Evolutionary conservation across 2,329 filamentous ascomycete genomes (phyloP).

Genomic region (Graphilbum fragrans): DNA sequence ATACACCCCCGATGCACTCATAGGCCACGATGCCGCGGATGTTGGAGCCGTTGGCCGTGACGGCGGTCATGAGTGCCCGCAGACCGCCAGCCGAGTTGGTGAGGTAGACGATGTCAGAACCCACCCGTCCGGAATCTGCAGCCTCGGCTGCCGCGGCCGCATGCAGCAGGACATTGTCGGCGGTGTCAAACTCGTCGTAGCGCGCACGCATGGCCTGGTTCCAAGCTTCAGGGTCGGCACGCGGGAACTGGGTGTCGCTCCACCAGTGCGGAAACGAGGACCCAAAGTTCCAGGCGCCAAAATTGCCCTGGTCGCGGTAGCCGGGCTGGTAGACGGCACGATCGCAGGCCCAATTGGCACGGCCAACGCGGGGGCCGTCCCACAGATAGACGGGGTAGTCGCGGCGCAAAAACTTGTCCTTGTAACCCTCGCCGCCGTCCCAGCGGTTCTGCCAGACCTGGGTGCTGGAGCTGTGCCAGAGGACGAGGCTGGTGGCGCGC

Average conservation of each 20-base stretch:
- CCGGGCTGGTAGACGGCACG: slow-evolving; percentile 15
- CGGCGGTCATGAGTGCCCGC: slow-evolving; percentile 19
- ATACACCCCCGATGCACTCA: slow-evolving; percentile 16
- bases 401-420: slow-evolving; percentile 23
- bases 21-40: slow-evolving; percentile 22
- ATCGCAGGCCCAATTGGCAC: slow-evolving; percentile 24
- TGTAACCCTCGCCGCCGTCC: slow-evolving; percentile 25
- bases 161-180: slow-evolving; percentile 19
- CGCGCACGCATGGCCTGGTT: slow-evolving; percentile 20
- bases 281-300: slow-evolving; percentile 19
- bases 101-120: slow-evolving; percentile 18
- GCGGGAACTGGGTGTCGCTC: slow-evolving; percentile 22
- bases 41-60: slow-evolving; percentile 21
- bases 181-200: slow-evolving; percentile 22
- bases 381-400: slow-evolving; percentile 24
- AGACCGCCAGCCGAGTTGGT: slow-evolving; percentile 22
- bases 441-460: slow-evolving; percentile 25
- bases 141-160: slow-evolving; percentile 20
- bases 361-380: slow-evolving; percentile 24
- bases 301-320: slow-evolving; percentile 19
- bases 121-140: slow-evolving; percentile 19
- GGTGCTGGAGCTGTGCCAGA: slow-evolving; percentile 26
- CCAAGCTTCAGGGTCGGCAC: slow-evolving; percentile 17
- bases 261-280: slow-evolving; percentile 18
- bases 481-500: slow-evolving; percentile 20